Base-by-base conservation (phyloP, 176 grass and related monocot genomes). In the Musa itinerans region DNA sequence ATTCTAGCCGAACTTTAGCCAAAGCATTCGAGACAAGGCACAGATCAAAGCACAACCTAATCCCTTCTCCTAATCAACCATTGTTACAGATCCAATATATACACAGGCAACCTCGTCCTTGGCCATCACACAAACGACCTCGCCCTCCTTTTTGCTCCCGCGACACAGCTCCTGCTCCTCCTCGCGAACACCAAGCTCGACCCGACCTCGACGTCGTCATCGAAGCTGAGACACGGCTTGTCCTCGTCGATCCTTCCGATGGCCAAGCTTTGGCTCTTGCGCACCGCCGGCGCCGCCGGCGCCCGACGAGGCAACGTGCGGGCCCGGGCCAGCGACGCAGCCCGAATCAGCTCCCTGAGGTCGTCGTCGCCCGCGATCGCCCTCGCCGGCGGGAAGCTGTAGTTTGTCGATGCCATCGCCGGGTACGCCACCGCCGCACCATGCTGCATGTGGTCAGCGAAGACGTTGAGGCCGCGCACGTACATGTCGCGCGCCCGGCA, bases 201-300 rank as follows among this genome's bases (percentile, higher is more conserved):
- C 19, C 59, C 74, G 15, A 53, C 53, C 23, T 51, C 54, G 50
- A 85, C 53, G 74, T 76, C 77, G 3, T 77, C 72, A 14, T 55
- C 78, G 51, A 17, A 74, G 76, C 89, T 89, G 8, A 92, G 84
- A 13, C 76, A 83, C 0, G 89, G 84, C 16, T 50, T 48, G 62
- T 96, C 89, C 86, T 96, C 92, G 54, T 96, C 92, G 81, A 96
- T 96, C 59, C 87, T 52, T 4, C 74, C 84, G 73, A 92, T 84
- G 29, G 84, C 86, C 9, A 81, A 82, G 78, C 89, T 96, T 53
- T 82, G 82, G 84, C 89, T 87, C 16, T 64, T 54, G n/a, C 27
- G 26, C 49, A 72, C 62, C 8, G 51, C 17, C 14, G 16, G 34
- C 15, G 3, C 17, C 1, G 10, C 52, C 2, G 10, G 52, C 2